A percentile compares a stretch with the other conserved stretches of the same genome.
Evolutionary conservation across 176 grass and related monocot species (phyloP).

Genomic region (Triticum timopheevii): DNA sequence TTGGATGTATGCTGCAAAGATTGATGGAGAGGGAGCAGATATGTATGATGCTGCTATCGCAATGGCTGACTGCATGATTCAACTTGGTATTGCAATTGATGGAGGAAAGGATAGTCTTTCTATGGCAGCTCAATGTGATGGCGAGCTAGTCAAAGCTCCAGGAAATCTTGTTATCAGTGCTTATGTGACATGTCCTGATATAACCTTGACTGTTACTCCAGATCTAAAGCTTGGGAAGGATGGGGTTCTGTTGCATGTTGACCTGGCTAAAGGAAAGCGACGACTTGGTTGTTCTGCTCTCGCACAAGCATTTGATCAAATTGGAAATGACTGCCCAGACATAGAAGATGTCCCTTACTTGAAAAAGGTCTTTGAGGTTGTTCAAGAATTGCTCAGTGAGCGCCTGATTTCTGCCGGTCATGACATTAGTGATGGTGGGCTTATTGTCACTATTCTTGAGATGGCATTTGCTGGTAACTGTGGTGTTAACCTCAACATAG

Average conservation of each 20-base stretch:
- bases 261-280: slow-evolving; percentile 65
- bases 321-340: slow-evolving; percentile 83
- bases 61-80: slow-evolving; percentile 83
- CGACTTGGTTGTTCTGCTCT: slow-evolving; percentile 82
- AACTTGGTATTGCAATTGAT: slow-evolving; percentile 89
- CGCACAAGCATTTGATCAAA: slow-evolving; percentile 86
- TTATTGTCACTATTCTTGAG: slow-evolving; percentile 78
- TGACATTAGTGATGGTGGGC: slow-evolving; percentile 89
- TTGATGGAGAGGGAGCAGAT: slow-evolving; percentile 84
- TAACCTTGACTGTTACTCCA: slow-evolving; percentile 86
- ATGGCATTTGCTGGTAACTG: slow-evolving; percentile 96
- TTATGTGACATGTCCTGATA: slow-evolving; percentile 92
- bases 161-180: slow-evolving; percentile 90
- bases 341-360: slow-evolving; percentile 78
- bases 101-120: slow-evolving; percentile 97
- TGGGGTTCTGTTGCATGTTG: slow-evolving; percentile 85
- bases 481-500: slow-evolving; percentile 69
- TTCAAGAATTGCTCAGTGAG: slow-evolving; percentile 73
- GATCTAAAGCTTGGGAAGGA: slow-evolving; percentile 78
- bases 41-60: slow-evolving; percentile 90
- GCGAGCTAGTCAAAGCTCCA: slow-evolving; percentile 85
- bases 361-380: slow-evolving; percentile 61
- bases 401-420: slow-evolving; percentile 76
- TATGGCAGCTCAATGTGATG: slow-evolving; percentile 78
- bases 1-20: slow-evolving; percentile 96